Evolutionary conservation across 257 asterid species (phyloP).

Genomic region (Phtheirospermum japonicum): DNA sequence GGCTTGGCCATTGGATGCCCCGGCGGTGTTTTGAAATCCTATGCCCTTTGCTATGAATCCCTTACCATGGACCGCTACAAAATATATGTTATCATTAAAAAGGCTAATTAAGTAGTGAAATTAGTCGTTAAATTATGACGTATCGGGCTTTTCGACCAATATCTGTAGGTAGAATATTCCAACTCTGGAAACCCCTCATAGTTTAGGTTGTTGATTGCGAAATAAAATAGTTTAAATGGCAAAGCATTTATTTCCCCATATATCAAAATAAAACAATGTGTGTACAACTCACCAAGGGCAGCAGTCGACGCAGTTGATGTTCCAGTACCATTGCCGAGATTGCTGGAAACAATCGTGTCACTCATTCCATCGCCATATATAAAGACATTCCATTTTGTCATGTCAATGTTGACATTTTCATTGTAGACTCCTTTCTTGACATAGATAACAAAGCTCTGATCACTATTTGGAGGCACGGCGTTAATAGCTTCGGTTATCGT

Average conservation of each 20-base stretch:
- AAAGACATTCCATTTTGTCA: conserved; percentile 24
- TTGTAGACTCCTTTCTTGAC: conserved; percentile 34
- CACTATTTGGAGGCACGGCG: conserved; percentile 22
- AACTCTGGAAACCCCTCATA: too few species aligned
- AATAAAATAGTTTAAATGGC: too few species aligned
- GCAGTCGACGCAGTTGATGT: conserved; percentile 12
- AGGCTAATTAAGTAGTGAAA: too few species aligned
- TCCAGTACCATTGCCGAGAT: conserved; percentile 15
- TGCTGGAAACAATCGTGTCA: conserved; percentile 29
- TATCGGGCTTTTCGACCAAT: too few species aligned
- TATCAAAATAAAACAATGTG: too few species aligned
- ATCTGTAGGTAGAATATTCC: too few species aligned
- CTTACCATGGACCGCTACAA: conserved; percentile 35
- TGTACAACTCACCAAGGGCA: conserved; percentile 27
- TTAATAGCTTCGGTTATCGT: conserved; percentile 34
- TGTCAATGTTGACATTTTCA: conserved; percentile 29
- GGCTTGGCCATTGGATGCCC: conserved; percentile 30
- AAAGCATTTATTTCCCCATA: too few species aligned
- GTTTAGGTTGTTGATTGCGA: too few species aligned
- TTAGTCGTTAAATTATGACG: too few species aligned
- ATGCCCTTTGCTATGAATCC: conserved; percentile 44
- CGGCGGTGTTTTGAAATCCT: conserved; percentile 38
- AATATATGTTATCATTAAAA: too few species aligned
- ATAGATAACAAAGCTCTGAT: conserved; percentile 26
- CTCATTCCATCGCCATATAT: conserved; percentile 40